Conservation (phyloP, 805 yeast genomes). For the Brettanomyces naardenensis region DNA sequence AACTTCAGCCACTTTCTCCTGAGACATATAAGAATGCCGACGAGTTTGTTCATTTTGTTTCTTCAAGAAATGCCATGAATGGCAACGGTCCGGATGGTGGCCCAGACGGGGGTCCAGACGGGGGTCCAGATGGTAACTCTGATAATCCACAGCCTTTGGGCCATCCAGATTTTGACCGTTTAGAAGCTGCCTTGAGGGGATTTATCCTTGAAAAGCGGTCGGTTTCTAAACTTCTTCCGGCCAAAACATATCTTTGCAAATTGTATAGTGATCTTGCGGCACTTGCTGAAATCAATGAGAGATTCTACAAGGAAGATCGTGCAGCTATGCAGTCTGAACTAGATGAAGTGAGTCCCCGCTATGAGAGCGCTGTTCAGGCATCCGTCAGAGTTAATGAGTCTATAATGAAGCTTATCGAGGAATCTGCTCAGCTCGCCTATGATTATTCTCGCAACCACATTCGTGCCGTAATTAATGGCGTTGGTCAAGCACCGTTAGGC, state of each 20-base stretch:
- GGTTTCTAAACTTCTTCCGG: constrained; percentile 83
- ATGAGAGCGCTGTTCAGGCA: constrained; percentile 42
- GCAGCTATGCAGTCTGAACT: constrained; percentile 41
- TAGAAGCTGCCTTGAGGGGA: constrained; percentile 78
- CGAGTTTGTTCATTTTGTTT: constrained; percentile 92
- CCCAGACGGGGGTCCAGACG: constrained; percentile 30
- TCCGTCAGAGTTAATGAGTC: constrained; percentile 49
- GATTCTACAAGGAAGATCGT: constrained; percentile 43
- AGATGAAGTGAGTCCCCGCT: constrained; percentile 53
- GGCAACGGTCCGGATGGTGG: constrained; percentile 30
- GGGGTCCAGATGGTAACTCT: constrained; percentile 18
- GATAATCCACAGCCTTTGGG: constrained; percentile 21
- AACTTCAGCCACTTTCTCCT: constrained; percentile 79
- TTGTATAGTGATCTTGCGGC: constrained; percentile 55
- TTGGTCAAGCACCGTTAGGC: constrained; percentile 32
- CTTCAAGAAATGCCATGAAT: constrained; percentile 42
- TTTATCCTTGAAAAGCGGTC: constrained; percentile 88
- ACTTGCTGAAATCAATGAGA: constrained; percentile 56
- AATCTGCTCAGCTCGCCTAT: constrained; percentile 48
- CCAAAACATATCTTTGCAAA: constrained; percentile 75
- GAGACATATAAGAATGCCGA: constrained; percentile 80
- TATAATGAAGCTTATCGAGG: constrained; percentile 58
- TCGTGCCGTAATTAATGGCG: constrained; percentile 39
- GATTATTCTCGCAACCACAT: constrained; percentile 51
- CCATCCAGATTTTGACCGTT: constrained; percentile 67